Percentiles rank a stretch among this genome's conserved stretches.
Conservation (phyloP, 331 rosid species). For the Acacia pycnantha region DNA sequence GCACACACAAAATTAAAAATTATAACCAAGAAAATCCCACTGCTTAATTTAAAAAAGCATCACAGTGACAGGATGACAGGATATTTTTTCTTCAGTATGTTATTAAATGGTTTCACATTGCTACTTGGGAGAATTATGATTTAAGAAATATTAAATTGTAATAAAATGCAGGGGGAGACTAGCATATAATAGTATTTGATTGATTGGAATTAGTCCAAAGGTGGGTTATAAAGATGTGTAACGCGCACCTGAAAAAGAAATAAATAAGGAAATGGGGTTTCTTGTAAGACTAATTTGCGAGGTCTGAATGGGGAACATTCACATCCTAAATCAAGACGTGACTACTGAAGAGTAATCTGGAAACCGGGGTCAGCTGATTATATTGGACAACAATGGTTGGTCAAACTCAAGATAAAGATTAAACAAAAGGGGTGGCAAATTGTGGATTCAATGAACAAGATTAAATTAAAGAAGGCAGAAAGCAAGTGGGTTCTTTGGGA, state of each 20-base stretch:
- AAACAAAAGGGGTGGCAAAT: neutral
- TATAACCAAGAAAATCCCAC: neutral
- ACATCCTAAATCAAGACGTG: neutral
- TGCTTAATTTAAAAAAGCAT: neutral
- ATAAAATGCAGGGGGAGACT: neutral
- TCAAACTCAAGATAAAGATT: neutral
- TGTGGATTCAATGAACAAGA: neutral
- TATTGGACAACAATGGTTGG: too few relatives aligned
- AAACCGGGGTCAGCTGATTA: neutral
- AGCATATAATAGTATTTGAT: neutral
- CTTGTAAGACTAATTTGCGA: neutral
- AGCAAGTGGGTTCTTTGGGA: neutral
- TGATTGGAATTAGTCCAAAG: neutral
- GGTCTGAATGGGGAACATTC: neutral
- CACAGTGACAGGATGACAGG: neutral
- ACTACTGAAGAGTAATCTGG: too few relatives aligned
- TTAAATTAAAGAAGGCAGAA: neutral
- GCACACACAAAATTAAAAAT: neutral
- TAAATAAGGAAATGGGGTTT: neutral
- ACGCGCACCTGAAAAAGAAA: neutral
- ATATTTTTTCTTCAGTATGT: neutral
- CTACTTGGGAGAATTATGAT: neutral
- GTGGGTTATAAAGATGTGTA: neutral
- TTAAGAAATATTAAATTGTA: neutral
- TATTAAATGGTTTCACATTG: neutral